Evolutionary conservation across 1,139 yeast genomes (phyloP), one percentile per base, ranked within the genome.

Genomic region (Suhomyces anneliseae): DNA sequence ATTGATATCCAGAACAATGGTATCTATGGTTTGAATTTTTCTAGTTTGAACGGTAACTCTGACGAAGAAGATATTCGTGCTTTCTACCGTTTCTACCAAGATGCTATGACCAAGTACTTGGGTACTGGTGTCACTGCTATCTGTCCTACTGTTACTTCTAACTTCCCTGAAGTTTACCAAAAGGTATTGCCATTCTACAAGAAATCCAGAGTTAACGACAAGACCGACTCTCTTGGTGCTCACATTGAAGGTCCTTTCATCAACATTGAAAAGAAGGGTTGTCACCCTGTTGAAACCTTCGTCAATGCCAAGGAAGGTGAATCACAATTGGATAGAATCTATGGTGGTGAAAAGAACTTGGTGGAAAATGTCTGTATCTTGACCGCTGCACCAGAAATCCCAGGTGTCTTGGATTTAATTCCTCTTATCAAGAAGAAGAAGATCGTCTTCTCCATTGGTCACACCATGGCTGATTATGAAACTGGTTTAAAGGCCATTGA

Each of bases 191-290:
- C 83, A 4, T 59, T 71, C 34, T 70, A 79, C 55, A 66, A 67
- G 14, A 68, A 69, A 34, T 63, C 70, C 29, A 62, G 81, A 39
- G 56, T 66, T 7, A 46, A 56, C 34, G 55, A 61, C 39, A 76
- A 72, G 55, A 69, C 79, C 12, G 87, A 82, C 57, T 74, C 79
- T 6, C 65, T 82, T 44, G 87, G 87, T 4, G 83, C 83, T n/a
- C 87, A 82, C 56, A 63, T 79, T 42, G 87, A 82, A 56, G 87
- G 87, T 8, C 87, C 87, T 4, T 81, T 82, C 58, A 75, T 82
- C 50, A 78, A 75, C 51, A 64, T 72, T 41, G 58, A 70, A 48
- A 82, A 82, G 64, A 82, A 81, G 53, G 87, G 87, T 1, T 82
- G 86, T 57, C 87, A 82, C 57, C 85, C 85, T 4, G 71, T 70